Conservation (phyloP, 306 rosid genomes). For the Sophora flavescens region DNA sequence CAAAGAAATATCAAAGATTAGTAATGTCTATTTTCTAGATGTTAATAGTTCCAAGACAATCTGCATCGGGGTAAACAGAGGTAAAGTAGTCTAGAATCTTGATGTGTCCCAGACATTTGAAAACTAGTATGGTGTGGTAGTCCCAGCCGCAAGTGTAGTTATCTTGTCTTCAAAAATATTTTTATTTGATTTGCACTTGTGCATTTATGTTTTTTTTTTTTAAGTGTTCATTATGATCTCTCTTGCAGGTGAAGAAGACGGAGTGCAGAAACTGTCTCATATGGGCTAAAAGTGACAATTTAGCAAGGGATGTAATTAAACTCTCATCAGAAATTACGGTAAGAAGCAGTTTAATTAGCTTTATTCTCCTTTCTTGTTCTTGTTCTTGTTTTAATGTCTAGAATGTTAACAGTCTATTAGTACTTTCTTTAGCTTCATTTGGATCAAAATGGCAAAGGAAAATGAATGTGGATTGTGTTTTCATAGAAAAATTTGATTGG, state of each 20-base stretch:
- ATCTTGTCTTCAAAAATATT: constrained; percentile 15
- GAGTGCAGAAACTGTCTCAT: constrained; percentile 77
- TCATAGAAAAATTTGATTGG: constrained; percentile 10
- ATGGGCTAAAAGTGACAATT: constrained; percentile 90
- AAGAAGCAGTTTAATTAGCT: constrained; percentile 37
- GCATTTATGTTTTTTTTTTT: constrained; percentile 19
- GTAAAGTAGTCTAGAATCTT: background rate
- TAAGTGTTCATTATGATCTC: constrained; percentile 16
- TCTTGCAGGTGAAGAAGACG: constrained; percentile 73
- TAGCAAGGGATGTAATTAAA: constrained; percentile 83
- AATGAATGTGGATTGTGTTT: constrained; percentile 15
- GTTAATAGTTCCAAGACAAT: background rate
- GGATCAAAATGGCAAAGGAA: constrained; percentile 27
- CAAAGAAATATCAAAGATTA: background rate
- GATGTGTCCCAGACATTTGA: background rate
- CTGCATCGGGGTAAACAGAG: background rate
- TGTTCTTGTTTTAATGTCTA: constrained; percentile 16
- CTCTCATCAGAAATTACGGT: constrained; percentile 71
- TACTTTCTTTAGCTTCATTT: constrained; percentile 23
- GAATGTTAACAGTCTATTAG: background rate
- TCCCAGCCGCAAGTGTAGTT: background rate
- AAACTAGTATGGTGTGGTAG: background rate
- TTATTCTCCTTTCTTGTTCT: constrained; percentile 20
- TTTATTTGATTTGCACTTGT: background rate
- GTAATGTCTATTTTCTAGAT: background rate